Evolutionary conservation across 148 eudicot genomes (phyloP).

Genomic region (Diospyros lotus): DNA sequence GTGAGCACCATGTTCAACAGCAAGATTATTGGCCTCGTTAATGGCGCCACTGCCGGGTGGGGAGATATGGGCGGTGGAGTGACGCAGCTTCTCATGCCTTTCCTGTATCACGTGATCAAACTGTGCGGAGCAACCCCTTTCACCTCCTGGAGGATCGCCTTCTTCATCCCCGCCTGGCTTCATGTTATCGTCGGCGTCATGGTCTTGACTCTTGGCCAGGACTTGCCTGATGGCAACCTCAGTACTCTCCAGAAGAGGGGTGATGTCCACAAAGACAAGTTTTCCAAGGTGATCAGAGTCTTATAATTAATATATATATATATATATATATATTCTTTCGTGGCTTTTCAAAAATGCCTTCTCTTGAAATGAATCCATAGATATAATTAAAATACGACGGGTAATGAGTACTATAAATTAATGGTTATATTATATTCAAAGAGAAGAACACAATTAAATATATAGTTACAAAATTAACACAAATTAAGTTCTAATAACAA

Average conservation of each 20-base stretch:
- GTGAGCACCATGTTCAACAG: slow-evolving; percentile 47
- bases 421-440: too few species aligned
- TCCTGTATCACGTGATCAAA: slow-evolving; percentile 27
- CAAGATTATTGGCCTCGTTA: slow-evolving; percentile 40
- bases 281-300: slow-evolving; percentile 27
- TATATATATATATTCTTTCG: too few species aligned
- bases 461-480: too few species aligned
- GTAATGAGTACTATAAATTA: too few species aligned
- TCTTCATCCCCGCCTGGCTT: slow-evolving; percentile 44
- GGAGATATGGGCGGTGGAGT: slow-evolving; percentile 56
- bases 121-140: slow-evolving; percentile 36
- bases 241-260: slow-evolving; percentile 42
- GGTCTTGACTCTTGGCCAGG: slow-evolving; percentile 51
- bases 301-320: too few species aligned
- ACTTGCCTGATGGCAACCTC: slow-evolving; percentile 56
- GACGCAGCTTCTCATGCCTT: slow-evolving; percentile 44
- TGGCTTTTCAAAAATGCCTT: too few species aligned
- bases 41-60: slow-evolving; percentile 48
- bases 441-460: too few species aligned
- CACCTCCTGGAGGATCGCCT: slow-evolving; percentile 55
- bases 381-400: too few species aligned
- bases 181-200: slow-evolving; percentile 37
- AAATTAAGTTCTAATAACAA: neutral
- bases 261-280: slow-evolving; percentile 43
- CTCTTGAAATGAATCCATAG: too few species aligned